These are phyloP conservation scores for Monocercomonoides exilis DNA, from an alignment of 78 protist species.

Conservation along the genomic window DNA sequence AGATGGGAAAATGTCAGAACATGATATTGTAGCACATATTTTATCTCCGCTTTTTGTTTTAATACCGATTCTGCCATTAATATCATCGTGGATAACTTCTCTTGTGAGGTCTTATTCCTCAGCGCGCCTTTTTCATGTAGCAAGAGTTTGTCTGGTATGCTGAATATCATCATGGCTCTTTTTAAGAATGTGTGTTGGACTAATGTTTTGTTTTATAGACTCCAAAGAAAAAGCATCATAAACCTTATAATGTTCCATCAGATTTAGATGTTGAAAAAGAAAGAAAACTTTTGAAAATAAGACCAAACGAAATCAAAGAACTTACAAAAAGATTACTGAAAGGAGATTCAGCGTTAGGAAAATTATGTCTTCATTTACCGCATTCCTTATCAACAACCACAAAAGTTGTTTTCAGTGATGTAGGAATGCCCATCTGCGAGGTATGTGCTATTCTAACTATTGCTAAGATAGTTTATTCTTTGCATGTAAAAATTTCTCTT, in stretches of 20 bases:
- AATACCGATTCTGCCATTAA: background rate
- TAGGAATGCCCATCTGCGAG: background rate
- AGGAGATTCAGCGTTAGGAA: background rate
- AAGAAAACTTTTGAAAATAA: background rate
- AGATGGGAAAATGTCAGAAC: background rate
- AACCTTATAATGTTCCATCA: background rate
- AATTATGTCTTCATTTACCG: background rate
- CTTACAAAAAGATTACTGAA: background rate
- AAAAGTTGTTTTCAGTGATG: background rate
- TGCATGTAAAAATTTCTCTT: background rate
- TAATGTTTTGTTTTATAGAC: background rate
- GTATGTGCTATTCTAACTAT: background rate
- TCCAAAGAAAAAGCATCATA: background rate
- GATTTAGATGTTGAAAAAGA: background rate
- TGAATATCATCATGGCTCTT: background rate
- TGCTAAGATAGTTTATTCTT: background rate
- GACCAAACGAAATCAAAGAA: background rate
- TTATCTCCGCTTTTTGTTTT: background rate
- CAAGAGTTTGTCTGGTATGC: background rate
- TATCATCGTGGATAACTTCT: background rate
- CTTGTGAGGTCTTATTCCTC: background rate
- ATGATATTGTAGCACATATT: background rate
- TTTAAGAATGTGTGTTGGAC: background rate
- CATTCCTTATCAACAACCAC: background rate
- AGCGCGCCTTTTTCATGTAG: background rate